These are phyloP conservation scores for Hortiboletus flavorubellus DNA, from an alignment of 768 basidiomycete genomes.

Conservation along the genomic window DNA sequence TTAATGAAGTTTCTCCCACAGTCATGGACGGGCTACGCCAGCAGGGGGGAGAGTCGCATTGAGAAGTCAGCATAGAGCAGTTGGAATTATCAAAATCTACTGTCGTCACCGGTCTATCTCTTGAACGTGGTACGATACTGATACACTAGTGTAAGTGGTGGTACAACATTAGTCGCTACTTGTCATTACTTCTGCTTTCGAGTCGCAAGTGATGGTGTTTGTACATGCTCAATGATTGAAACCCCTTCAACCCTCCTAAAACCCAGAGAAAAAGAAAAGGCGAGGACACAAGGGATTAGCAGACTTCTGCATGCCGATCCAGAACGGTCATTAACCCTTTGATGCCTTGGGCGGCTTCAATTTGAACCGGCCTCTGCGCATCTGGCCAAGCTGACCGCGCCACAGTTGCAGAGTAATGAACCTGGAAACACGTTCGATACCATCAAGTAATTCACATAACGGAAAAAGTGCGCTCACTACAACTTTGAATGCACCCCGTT, in stretches of 20 bases:
- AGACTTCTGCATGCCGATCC: slow-evolving; percentile 30
- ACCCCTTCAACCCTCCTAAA: slow-evolving; percentile 14
- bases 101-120: slow-evolving; percentile 4
- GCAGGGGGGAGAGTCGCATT: slow-evolving; percentile 70
- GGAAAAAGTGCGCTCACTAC: slow-evolving; percentile 21
- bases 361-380: slow-evolving; percentile 36
- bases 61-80: slow-evolving; percentile 39
- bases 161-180: slow-evolving; percentile 29
- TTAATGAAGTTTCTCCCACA: slow-evolving; percentile 33
- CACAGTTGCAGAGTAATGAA: slow-evolving; percentile 35
- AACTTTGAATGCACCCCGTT: slow-evolving; percentile 34
- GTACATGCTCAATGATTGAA: slow-evolving; percentile 19
- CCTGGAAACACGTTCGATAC: slow-evolving; percentile 23
- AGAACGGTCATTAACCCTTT: slow-evolving; percentile 37
- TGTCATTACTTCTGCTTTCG: slow-evolving; percentile 11
- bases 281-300: slow-evolving; percentile 10
- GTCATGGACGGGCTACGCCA: slow-evolving; percentile 96
- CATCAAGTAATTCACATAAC: slow-evolving; percentile 6
- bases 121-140: slow-evolving; percentile 8
- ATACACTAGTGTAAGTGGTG: slow-evolving; percentile 23
- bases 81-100: slow-evolving; percentile 7
- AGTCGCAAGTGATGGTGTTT: slow-evolving; percentile 12
- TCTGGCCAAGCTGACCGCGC: slow-evolving; percentile 35
- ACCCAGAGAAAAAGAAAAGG: slow-evolving; percentile 6
- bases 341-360: slow-evolving; percentile 35